Base-by-base conservation (phyloP, 345 rosid species). In the Leavenworthia alabamica region DNA sequence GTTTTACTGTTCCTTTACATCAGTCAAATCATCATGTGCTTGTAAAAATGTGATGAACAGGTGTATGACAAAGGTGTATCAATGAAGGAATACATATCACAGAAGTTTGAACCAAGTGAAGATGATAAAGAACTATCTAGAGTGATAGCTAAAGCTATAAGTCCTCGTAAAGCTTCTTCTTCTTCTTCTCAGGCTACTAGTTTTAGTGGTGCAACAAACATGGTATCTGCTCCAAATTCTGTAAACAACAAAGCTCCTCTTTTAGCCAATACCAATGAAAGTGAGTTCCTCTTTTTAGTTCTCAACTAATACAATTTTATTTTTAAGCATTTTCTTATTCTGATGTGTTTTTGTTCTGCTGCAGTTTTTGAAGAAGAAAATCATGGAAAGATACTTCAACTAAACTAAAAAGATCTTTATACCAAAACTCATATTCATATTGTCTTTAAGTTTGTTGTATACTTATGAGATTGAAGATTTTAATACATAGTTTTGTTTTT, bases 61-160 rank as follows among this genome's bases (percentile, higher is more conserved):
- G 73, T 73, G 17, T 82, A 82, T 86, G 83, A 81, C 54, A 78
- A 87, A 77, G 90, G 93, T 11, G 90, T 85, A 20, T 90, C 97
- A 0, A 86, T 87, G 74, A 85, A 82, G 71, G 89, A 82, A 63
- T 87, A 78, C 56, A 66, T 85, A 74, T 61, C 66, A 63, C 66
- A 87, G 35, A 87, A 80, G 75, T 46, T 87, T 32, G 83, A 78
- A 66, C 97, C 93, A 5, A 85, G 93, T 0, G 89, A 87, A 62
- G 93, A 90, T 13, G 90, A 87, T 59, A 87, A 33, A 73, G 93
- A 80, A 19, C 84, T 83, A 56, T 87, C 90, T 64, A 71, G 70
- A 55, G 84, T 69, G 37, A 83, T 85, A 65, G 54, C 87, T 3
- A 60, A 85, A 16, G 86, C 77, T 57, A 80, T 82, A 7, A 80